Evolutionary conservation across 176 grass and related monocot species (phyloP).

Genomic region (Stipa capillata): DNA sequence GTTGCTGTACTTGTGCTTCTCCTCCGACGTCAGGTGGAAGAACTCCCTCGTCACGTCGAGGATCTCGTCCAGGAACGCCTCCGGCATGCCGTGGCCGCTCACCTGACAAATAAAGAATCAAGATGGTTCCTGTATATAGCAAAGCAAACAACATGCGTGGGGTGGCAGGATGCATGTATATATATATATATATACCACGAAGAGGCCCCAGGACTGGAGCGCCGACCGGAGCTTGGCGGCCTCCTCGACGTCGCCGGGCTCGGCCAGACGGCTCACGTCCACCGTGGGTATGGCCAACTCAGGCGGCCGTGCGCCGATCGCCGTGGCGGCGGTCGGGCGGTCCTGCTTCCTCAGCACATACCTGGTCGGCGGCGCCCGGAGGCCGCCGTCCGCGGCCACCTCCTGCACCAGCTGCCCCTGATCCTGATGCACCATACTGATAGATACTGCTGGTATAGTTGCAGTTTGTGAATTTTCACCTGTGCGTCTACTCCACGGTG

Average conservation of each 20-base stretch:
- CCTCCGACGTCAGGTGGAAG: slow-evolving; percentile 42
- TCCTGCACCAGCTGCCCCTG: slow-evolving; percentile 41
- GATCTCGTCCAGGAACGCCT: slow-evolving; percentile 25
- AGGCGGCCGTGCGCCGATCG: background rate
- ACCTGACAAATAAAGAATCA: background rate
- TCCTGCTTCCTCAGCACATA: slow-evolving; percentile 32
- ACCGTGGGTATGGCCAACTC: slow-evolving; percentile 28
- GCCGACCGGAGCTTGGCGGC: slow-evolving; percentile 32
- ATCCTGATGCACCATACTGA: slow-evolving; percentile 24
- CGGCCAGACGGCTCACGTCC: slow-evolving; percentile 26
- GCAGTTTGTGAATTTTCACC: background rate
- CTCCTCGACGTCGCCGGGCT: slow-evolving; percentile 33
- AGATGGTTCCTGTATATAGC: background rate
- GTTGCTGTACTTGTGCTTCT: slow-evolving; percentile 42
- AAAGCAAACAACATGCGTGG: background rate
- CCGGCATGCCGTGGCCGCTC: slow-evolving; percentile 26
- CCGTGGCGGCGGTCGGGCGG: background rate
- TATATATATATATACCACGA: slow-evolving; percentile 24
- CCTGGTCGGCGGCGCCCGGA: slow-evolving; percentile 17
- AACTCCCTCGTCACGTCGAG: slow-evolving; percentile 25
- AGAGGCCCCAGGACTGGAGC: slow-evolving; percentile 47
- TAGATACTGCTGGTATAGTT: background rate
- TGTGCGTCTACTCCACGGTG: background rate
- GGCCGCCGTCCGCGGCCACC: background rate
- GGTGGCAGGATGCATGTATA: too few relatives aligned